Base-by-base conservation (phyloP, 1,139 yeast genomes). In the Schwanniomyces etchellsii region DNA sequence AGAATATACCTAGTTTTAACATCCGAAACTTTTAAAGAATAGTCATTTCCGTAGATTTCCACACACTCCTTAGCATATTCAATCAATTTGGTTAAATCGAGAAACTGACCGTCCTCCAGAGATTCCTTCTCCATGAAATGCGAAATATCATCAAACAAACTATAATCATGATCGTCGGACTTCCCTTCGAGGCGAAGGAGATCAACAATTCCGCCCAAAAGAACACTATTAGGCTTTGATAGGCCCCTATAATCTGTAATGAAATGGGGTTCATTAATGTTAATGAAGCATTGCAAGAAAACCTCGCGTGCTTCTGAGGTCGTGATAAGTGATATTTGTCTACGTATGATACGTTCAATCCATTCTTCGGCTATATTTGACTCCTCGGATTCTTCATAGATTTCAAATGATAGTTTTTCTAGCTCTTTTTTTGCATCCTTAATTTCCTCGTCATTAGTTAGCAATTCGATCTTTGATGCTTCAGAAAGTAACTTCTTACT, bases 141-240 rank as follows among this genome's bases (percentile, higher is more conserved):
- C 15, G 44, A 38, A 14, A 60, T 43, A 1, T 53, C 60, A 14
- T 48, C 44, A 34, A 57, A 52, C 29, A 65, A 33, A 0, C 55
- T 27, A 23, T 34, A 38, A 24, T 51, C 49, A 25, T 32, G 11
- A 48, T 39, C 17, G 34, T 44, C 34, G 2, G 35, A 15, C 1
- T 28, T 21, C 28, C 52, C 45, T 5, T 32, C 73, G 2, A 63
- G 32, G 26, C 37, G 38, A 10, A 81, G 42, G 34, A 69, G 65
- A 48, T 81, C 91, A 14, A 80, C 67, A 2, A 81, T 57, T 2
- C 88, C 89, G 45, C 83, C 77, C 4, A 79, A 61, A 14, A 77
- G 49, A 1, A 71, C 57, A 27, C 52, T 55, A 6, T 48, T 40
- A 1, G 42, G 11, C 11, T n/a, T n/a, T 7, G 27, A 7, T 5